Evolutionary conservation across 2,329 filamentous ascomycete genomes (phyloP), one percentile per base, ranked within the genome.

Genomic region (Paradendryphiella salina): DNA sequence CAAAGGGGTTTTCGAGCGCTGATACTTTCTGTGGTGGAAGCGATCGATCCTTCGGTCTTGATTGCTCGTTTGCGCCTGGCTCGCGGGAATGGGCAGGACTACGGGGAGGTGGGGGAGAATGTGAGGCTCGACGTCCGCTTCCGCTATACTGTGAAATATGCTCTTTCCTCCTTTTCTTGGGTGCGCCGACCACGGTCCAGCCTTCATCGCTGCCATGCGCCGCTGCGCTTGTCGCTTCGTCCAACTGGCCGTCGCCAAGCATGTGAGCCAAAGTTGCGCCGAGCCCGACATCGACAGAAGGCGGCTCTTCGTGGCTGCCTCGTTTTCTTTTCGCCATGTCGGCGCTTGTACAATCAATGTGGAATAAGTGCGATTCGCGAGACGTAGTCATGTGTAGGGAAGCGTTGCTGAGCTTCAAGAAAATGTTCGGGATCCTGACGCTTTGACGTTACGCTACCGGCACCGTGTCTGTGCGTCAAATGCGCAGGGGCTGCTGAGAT

Each of bases 251-350:
- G 28, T 62, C 59, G 29, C 56, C 56, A 39, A 59, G 56, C 55
- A 69, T 42, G 41, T 63, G 60, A 40, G 66, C 65, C 41, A 70
- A 50, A 31, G 67, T 70, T 31, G 64, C 64, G 23, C 66, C 67
- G 14, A 71, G 57, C 14, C 68, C 64, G 35, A 65, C 54, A 34
- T 67, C 61, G 36, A 56, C 50, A n/a, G 54, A 43, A 28, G 54
- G 45, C 29, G 36, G 40, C 13, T 65, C 57, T 4, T 63, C 56
- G 17, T 61, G 52, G 28, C 54, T 28, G 38, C 54, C 51, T 41
- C 65, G 59, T 60, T 71, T 70, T 56, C 66, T 61, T 62, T 69
- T 71, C 28, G 61, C 52, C 66, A 69, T 71, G 42, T 54, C 47
- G 51, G 31, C 36, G 46, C 47, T 46, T 43, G 51, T 60, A 46